Evolutionary conservation across 2,329 filamentous ascomycete species (phyloP).

Genomic region (Sporothrix humicola): DNA sequence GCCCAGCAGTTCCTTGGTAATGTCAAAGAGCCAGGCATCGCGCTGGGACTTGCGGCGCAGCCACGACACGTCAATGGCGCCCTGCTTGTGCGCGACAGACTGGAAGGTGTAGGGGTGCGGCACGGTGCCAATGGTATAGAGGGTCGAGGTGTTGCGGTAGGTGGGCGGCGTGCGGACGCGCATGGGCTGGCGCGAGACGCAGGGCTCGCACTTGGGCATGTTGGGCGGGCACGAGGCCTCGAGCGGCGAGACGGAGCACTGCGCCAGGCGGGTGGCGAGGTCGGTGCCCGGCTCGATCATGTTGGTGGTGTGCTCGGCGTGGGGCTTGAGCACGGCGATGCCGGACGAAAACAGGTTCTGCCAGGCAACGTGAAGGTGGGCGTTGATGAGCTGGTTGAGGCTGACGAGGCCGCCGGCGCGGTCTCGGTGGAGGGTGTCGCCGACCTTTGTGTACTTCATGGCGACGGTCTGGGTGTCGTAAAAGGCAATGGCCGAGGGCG

Average conservation of each 20-base stretch:
- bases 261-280: conserved; percentile 75
- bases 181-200: conserved; percentile 68
- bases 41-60: conserved; percentile 72
- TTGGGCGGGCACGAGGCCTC: conserved; percentile 86
- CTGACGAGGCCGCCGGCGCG: conserved; percentile 66
- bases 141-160: conserved; percentile 72
- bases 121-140: conserved; percentile 85
- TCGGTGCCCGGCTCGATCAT: conserved; percentile 72
- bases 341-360: conserved; percentile 78
- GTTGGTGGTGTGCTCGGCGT: conserved; percentile 74
- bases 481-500: conserved; percentile 73
- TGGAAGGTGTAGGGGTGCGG: conserved; percentile 89
- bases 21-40: conserved; percentile 76
- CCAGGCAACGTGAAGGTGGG: conserved; percentile 85
- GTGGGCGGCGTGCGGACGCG: conserved; percentile 68
- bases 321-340: conserved; percentile 80
- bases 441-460: conserved; percentile 70
- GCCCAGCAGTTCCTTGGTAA: conserved; percentile 73
- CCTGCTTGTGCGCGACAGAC: conserved; percentile 67
- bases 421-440: conserved; percentile 63
- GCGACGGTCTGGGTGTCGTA: conserved; percentile 71
- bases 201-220: conserved; percentile 72
- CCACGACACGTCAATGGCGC: conserved; percentile 66
- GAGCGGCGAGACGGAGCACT: conserved; percentile 75
- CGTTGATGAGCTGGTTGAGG: conserved; percentile 78